Evolutionary conservation across 306 rosid species (phyloP).

Genomic region (Cercis canadensis): DNA sequence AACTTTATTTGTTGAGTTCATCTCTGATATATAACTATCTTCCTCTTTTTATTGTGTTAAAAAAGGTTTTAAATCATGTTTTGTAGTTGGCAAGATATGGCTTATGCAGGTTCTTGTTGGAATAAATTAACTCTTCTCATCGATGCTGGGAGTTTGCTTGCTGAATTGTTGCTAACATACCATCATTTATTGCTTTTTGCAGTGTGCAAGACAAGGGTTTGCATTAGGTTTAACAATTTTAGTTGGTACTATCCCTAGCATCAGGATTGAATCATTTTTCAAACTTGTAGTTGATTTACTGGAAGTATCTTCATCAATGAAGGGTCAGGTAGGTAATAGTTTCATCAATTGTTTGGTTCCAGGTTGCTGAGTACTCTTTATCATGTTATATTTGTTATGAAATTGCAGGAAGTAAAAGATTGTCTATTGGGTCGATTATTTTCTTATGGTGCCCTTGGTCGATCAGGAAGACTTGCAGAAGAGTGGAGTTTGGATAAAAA

Average conservation of each 20-base stretch:
- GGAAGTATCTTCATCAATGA: slow-evolving; percentile 93
- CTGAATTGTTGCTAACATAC: slow-evolving; percentile 18
- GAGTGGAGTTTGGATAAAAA: slow-evolving; percentile 63
- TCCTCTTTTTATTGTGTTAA: background rate
- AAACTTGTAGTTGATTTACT: slow-evolving; percentile 75
- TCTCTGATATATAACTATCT: background rate
- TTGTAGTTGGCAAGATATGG: slow-evolving; percentile 10
- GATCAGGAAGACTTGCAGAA: slow-evolving; percentile 72
- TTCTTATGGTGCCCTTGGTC: slow-evolving; percentile 89
- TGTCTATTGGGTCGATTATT: slow-evolving; percentile 88
- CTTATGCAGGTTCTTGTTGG: slow-evolving; percentile 8
- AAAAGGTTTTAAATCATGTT: slow-evolving; percentile 1
- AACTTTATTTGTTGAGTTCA: background rate
- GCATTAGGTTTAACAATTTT: slow-evolving; percentile 78
- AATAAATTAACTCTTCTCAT: background rate
- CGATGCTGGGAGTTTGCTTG: slow-evolving; percentile 3
- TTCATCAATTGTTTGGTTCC: slow-evolving; percentile 16
- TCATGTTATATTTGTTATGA: slow-evolving; percentile 34
- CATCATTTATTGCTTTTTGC: slow-evolving; percentile 46
- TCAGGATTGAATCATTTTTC: slow-evolving; percentile 76
- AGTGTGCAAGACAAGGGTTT: slow-evolving; percentile 98
- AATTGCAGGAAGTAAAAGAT: slow-evolving; percentile 80
- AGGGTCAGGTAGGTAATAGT: slow-evolving; percentile 77
- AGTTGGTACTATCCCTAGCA: slow-evolving; percentile 46
- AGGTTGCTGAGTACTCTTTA: slow-evolving; percentile 20